These are phyloP conservation scores for Leccinum pseudoinsigne DNA, from an alignment of 1,284 basidiomycete genomes.

Conservation along the genomic window DNA sequence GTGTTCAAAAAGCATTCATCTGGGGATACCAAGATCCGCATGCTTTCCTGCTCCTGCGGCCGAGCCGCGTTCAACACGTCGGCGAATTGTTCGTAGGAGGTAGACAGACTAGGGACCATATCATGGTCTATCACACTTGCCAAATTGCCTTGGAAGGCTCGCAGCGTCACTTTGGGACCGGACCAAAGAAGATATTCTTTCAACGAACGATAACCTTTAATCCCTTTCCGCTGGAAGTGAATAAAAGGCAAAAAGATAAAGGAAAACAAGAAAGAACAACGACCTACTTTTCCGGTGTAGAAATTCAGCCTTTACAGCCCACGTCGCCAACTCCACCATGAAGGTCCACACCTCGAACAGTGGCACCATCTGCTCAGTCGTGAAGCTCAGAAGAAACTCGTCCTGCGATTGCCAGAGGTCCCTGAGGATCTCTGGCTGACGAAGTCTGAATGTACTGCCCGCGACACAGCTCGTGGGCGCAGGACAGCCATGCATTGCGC, in stretches of 20 bases:
- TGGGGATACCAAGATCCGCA: conserved; percentile 4
- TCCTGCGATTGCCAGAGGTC: conserved; percentile 9
- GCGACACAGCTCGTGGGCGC: conserved; percentile 14
- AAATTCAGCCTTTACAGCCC: conserved; percentile 16
- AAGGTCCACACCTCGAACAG: conserved; percentile 16
- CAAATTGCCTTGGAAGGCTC: conserved; percentile 15
- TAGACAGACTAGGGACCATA: conserved; percentile 5
- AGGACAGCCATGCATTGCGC: conserved; percentile 19
- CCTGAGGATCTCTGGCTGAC: conserved; percentile 4
- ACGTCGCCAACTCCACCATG: conserved; percentile 13
- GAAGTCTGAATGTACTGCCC: conserved; percentile 13
- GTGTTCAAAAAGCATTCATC: neutral
- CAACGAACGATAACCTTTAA: conserved; percentile 8
- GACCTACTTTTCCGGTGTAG: conserved; percentile 14
- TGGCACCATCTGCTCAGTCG: neutral
- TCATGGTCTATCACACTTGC: conserved; percentile 11
- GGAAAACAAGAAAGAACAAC: neutral
- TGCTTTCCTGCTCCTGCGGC: neutral
- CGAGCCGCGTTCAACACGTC: conserved; percentile 6
- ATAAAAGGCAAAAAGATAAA: neutral
- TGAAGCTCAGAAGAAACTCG: conserved; percentile 16
- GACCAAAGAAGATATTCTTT: conserved; percentile 21
- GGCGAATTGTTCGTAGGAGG: conserved; percentile 18
- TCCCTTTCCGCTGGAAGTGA: neutral
- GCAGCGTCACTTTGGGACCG: conserved; percentile 11